Evolutionary conservation across 129 eudicot species (phyloP), one percentile per base, ranked within the genome.

Genomic region (Ambrosia artemisiifolia): DNA sequence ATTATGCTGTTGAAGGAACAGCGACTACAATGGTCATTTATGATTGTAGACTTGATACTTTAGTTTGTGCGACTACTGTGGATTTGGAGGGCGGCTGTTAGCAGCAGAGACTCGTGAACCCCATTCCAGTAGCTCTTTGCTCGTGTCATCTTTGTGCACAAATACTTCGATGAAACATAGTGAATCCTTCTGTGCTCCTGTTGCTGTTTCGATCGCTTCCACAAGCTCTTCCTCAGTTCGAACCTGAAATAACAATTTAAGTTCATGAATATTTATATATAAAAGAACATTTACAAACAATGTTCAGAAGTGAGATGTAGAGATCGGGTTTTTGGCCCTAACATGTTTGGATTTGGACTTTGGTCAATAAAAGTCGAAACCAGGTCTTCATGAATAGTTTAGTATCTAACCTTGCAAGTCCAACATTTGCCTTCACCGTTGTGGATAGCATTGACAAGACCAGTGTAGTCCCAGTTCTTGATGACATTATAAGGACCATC

Each of bases 401-500:
- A 3, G 11, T 1, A 12, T 40, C 67, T 82, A 72, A 91, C 97
- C 96, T 91, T 91, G 72, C 82, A 57, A 67, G 97, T 91, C 93
- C 93, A 91, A 70, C 96, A 88, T 70, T 88, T 86, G 46, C 97
- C 97, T 84, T 88, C 80, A 17, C 84, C 88, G 33, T 91, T 88
- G 74, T 88, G 91, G 71, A 91, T 88, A 32, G 97, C 96, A 71
- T 88, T 80, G 17, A 91, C 93, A 50, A 91, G 85, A 40, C 82
- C 96, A 2, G 95, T 86, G 81, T 91, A 91, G 79, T 91, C 76
- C 97, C 97, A 88, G 67, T 91, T 88, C 83, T 91, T 91, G 71
- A 92, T 92, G 65, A 92, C 94, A 69, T 92, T 92, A 75, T 92
- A 92, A 0, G 98, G 98, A 4, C 98, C 98, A 32, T 92, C 98